These are phyloP conservation scores for Fusarium pseudocircinatum DNA, from an alignment of 2,329 filamentous ascomycete species.

Conservation along the genomic window DNA sequence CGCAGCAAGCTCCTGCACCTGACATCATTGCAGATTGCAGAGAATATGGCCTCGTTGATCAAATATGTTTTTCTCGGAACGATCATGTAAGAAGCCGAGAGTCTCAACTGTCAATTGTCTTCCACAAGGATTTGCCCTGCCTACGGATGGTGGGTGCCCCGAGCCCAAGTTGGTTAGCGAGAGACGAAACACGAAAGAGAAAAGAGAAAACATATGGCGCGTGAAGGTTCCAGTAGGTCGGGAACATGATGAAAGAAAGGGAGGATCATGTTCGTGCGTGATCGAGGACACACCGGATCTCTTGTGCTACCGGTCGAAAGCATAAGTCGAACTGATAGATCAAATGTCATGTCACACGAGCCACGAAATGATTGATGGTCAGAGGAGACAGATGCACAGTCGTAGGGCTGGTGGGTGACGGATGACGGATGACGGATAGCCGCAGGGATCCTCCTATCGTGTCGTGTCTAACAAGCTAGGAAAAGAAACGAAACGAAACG, in stretches of 20 bases:
- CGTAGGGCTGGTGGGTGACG: slow-evolving; percentile 13
- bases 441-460: slow-evolving; percentile 4
- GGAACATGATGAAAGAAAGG: slow-evolving; percentile 4
- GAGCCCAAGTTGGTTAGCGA: not conserved
- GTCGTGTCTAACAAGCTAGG: not conserved
- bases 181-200: not conserved
- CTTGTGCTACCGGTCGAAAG: slow-evolving; percentile 26
- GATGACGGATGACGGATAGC: not conserved
- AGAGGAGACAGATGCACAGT: not conserved
- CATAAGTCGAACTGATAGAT: not conserved
- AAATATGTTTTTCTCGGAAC: not conserved
- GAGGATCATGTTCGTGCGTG: slow-evolving; percentile 32
- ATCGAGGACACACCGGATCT: slow-evolving; percentile 39
- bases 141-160: not conserved
- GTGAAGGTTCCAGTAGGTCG: slow-evolving; percentile 6
- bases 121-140: not conserved
- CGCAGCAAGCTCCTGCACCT: not conserved
- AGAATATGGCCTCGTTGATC: not conserved
- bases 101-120: not conserved
- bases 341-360: slow-evolving; percentile 16
- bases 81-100: slow-evolving; percentile 3
- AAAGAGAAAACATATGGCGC: slow-evolving; percentile 3
- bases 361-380: not conserved
- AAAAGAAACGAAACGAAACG: not conserved
- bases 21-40: not conserved